Evolutionary conservation across 371 early-diverging fungal genomes (phyloP), one percentile per base, ranked within the genome.

Genomic region (Mucor racemosus): DNA sequence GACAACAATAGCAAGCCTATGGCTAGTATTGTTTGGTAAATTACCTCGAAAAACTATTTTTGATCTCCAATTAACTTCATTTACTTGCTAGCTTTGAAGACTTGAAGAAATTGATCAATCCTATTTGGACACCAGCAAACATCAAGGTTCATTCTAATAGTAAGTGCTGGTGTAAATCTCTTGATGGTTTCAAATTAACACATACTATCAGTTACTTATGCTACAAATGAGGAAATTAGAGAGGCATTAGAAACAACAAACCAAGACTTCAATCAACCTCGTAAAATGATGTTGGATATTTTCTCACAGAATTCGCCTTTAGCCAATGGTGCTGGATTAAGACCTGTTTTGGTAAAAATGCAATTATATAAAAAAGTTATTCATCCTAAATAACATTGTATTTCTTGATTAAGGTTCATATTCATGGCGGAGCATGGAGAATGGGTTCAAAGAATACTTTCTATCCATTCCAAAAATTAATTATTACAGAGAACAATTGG

Each of bases 371-470:
- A 7, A 26, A 31, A 33, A 53, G n/a, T 33, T 21, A 33, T 8
- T 4, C 46, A 38, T 38, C 38, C 5, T 38, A 38, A 14, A 44
- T 14, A 7, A 1, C 26, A 3, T 26, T n/a, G 2, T 44, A n/a
- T 11, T 15, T 44, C 26, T 6, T 11, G 5, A 44, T 35, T 7
- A 38, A 62, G 63, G 73, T 88, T 48, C 87, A 86, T 72, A 75
- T 88, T 41, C 91, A 90, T 74, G 89, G 89, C 14, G 90, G 90
- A 13, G 83, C 81, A 10, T 91, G 89, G 89, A 67, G 72, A 48
- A 17, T 44, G 10, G 88, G 88, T 31, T 76, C 75, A 63, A 91
- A 89, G 61, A 56, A 75, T 31, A 35, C 60, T 35, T 65, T 74
- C 4, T 77, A 84, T 63, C 84, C 88, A 9, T 61, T 76, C 35